Evolutionary conservation across 352 stramenopile species (phyloP).

Genomic region (Phytophthora ramorum): DNA sequence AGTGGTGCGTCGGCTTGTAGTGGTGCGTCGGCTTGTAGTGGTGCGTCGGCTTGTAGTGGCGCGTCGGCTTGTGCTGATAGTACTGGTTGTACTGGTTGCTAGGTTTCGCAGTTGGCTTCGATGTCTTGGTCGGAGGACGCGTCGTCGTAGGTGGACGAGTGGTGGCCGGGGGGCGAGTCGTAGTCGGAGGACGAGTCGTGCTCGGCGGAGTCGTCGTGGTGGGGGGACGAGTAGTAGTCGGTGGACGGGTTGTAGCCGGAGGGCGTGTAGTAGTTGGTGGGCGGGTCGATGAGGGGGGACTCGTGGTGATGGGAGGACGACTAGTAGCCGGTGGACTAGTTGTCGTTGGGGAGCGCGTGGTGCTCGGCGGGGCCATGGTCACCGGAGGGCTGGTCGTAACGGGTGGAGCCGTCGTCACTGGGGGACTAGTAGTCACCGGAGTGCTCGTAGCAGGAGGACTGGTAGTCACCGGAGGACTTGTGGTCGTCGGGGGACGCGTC

Average conservation of each 20-base stretch:
- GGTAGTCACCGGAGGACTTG: neutral
- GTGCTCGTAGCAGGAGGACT: neutral
- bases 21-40: no score
- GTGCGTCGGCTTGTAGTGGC: no score
- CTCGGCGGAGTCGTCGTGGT: no score
- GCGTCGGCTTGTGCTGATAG: constrained; percentile 5
- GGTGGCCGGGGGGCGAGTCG: neutral
- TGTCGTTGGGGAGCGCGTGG: neutral
- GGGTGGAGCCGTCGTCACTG: neutral
- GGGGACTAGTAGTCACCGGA: neutral
- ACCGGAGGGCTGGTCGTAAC: constrained; percentile 30
- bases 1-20: no score
- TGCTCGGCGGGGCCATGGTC: neutral
- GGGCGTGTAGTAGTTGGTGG: neutral
- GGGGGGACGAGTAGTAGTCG: neutral
- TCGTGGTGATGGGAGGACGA: neutral
- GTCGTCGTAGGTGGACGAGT: neutral
- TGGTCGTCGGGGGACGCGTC: neutral
- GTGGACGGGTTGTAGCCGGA: neutral
- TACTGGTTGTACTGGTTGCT: constrained; percentile 2
- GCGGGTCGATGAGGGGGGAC: neutral
- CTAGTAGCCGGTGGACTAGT: neutral
- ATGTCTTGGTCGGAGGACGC: neutral
- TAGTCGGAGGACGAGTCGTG: neutral
- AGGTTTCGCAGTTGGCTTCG: neutral